Base-by-base conservation (phyloP, 306 rosid genomes). In the Cicer pinnatifidum region DNA sequence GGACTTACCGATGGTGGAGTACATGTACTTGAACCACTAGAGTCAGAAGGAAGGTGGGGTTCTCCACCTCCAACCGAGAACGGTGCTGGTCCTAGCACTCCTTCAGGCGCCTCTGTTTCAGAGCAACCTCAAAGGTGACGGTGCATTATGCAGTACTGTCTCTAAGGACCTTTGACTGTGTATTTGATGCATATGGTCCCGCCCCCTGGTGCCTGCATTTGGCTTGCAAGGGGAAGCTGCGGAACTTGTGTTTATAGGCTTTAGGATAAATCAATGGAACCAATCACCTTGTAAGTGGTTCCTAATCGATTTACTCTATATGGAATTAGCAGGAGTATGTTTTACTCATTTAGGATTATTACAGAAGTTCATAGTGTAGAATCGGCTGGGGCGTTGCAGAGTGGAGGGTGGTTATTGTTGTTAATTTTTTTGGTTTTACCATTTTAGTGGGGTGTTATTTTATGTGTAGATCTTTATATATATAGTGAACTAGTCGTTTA, bases 21-120 rank as follows among this genome's bases (percentile, higher is more conserved):
- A 11, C 88, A 87, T 68, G 88, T 95, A 48, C 91, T 95, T 20
- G 99, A 95, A 86, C 97, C 99, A 1, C 84, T 88, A 58, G 97
- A 95, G 70, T 80, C 92, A 0, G 97, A 92, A 83, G 99, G 97
- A 75, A 95, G 88, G 75, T 95, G 99, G 99, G 99, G 99, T 48
- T 87, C 88, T 67, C 73, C 90, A 19, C 97, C 96, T 50, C 99
- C 99, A 12, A 84, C 71, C 4, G 97, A 95, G 77, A 95, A 95
- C 35, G 97, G 99, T 17, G 96, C 96, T 3, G 97, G 97, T 46
- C 97, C 97, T 7, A 92, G 97, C 82, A 60, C 88, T 35, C 23
- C 89, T 41, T 58, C 93, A 13, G 96, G 87, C 17, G 89, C 88
- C 11, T 71, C 89, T 5, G 90, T 67, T 67, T 72, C 97, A 8